Evolutionary conservation across 441 rosid genomes (phyloP).

Genomic region (Populus hybrid): DNA sequence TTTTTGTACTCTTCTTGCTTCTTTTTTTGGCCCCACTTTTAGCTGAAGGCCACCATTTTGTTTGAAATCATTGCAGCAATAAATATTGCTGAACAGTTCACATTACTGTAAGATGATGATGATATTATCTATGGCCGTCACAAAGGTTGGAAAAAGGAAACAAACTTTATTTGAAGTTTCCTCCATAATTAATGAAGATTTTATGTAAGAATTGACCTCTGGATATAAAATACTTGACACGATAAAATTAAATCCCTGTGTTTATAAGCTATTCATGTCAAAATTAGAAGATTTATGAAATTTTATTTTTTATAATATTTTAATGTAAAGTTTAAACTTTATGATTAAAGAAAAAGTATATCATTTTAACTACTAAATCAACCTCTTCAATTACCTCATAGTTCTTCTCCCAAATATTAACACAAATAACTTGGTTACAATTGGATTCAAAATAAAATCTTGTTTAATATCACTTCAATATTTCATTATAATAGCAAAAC

Average conservation of each 20-base stretch:
- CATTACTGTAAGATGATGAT: too few relatives aligned
- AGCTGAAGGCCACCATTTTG: background rate
- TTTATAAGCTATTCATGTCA: too few relatives aligned
- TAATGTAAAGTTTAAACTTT: background rate
- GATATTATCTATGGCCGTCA: background rate
- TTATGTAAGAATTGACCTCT: background rate
- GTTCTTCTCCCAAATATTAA: background rate
- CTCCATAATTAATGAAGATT: background rate
- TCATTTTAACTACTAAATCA: background rate
- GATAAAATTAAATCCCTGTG: too few relatives aligned
- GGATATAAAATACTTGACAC: too few relatives aligned
- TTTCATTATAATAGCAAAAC: too few relatives aligned
- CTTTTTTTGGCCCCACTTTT: background rate
- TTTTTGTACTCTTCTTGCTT: too few relatives aligned
- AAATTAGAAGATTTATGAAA: background rate
- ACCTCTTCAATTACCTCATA: background rate
- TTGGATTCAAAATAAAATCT: too few relatives aligned
- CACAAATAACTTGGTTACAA: background rate
- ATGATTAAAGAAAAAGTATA: too few relatives aligned
- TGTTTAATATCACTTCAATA: too few relatives aligned
- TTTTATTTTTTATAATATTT: too few relatives aligned
- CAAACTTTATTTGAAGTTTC: background rate
- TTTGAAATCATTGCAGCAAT: too few relatives aligned
- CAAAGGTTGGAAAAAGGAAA: background rate
- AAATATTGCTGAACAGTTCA: too few relatives aligned